A percentile compares a stretch with the other conserved stretches of the same genome.
Evolutionary conservation across 2,329 filamentous ascomycete species (phyloP).

Genomic region (Aulographum hederae): DNA sequence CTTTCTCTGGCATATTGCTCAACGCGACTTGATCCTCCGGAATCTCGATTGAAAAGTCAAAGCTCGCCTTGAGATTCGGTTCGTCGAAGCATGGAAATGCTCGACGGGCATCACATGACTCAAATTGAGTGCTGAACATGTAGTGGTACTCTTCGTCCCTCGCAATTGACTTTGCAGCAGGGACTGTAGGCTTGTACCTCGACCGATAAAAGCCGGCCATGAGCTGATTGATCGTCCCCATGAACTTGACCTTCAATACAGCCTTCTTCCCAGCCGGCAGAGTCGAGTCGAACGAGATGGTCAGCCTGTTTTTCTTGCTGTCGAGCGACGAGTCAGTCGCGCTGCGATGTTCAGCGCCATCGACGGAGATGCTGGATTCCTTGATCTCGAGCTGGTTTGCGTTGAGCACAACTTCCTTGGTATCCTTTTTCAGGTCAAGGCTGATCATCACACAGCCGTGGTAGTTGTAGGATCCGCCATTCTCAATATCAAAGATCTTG

Average conservation of each 20-base stretch:
- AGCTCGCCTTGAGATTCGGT: conserved; percentile 89
- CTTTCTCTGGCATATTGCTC: conserved; percentile 89
- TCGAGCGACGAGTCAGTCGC: conserved; percentile 61
- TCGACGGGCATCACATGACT: conserved; percentile 83
- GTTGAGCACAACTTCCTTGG: conserved; percentile 69
- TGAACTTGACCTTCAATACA: conserved; percentile 51
- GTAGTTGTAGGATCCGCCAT: conserved; percentile 57
- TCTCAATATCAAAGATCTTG: conserved; percentile 61
- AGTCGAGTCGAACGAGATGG: conserved; percentile 56
- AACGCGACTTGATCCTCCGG: conserved; percentile 75
- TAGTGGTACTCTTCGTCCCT: conserved; percentile 45
- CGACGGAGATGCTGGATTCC: too few relatives aligned
- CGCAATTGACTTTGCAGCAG: conserved; percentile 60
- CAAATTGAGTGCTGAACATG: conserved; percentile 90
- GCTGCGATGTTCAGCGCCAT: conserved; percentile 43
- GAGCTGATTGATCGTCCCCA: conserved; percentile 55
- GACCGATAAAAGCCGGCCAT: conserved; percentile 92
- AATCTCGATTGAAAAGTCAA: conserved; percentile 84
- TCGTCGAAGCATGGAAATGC: conserved; percentile 98
- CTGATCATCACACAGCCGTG: conserved; percentile 73
- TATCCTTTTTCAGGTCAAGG: conserved; percentile 50
- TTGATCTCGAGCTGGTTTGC: conserved; percentile 66
- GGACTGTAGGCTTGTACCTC: conserved; percentile 69
- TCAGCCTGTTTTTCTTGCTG: conserved; percentile 66
- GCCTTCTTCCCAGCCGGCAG: conserved; percentile 50